Conservation (phyloP, 768 basidiomycete genomes). For the Phaffia australis region DNA sequence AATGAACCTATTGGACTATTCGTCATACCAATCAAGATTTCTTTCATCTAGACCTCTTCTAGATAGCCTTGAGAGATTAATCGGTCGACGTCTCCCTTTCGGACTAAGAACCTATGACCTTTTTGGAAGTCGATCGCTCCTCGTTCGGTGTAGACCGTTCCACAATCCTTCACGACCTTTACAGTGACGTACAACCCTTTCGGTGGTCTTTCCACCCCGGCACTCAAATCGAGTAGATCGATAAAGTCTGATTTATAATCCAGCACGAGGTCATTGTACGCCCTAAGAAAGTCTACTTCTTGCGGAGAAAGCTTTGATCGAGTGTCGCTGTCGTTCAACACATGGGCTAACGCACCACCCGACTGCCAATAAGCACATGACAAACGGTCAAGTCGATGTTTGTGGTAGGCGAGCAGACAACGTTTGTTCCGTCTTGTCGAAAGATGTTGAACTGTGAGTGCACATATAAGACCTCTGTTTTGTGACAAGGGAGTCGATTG, state of each 20-base stretch:
- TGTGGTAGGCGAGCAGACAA: slow-evolving; percentile 87
- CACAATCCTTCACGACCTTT: slow-evolving; percentile 75
- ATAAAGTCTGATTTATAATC: slow-evolving; percentile 74
- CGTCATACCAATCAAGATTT: not conserved
- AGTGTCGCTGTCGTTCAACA: slow-evolving; percentile 57
- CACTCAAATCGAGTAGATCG: slow-evolving; percentile 68
- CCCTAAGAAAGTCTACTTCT: slow-evolving; percentile 72
- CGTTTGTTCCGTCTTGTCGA: slow-evolving; percentile 86
- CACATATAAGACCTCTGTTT: slow-evolving; percentile 41
- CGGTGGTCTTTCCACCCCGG: slow-evolving; percentile 65
- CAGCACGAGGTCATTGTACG: slow-evolving; percentile 69
- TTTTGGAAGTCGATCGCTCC: slow-evolving; percentile 74
- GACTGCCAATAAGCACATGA: slow-evolving; percentile 73
- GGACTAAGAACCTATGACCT: slow-evolving; percentile 80
- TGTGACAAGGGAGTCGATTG: slow-evolving; percentile 34
- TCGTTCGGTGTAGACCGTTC: slow-evolving; percentile 74
- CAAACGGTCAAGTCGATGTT: slow-evolving; percentile 70
- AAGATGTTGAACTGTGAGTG: slow-evolving; percentile 75
- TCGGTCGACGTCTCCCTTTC: slow-evolving; percentile 81
- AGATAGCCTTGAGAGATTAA: slow-evolving; percentile 87
- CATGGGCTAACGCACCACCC: slow-evolving; percentile 73
- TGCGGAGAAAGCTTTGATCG: slow-evolving; percentile 65
- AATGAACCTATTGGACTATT: no score
- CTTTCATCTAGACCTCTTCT: slow-evolving; percentile 53
- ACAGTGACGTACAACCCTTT: slow-evolving; percentile 83